Percentiles rank a stretch among this genome's conserved stretches.
phyloP scores from a whole-genome alignment of 768 basidiomycete genomes.

The Russula olivacea region DNA sequence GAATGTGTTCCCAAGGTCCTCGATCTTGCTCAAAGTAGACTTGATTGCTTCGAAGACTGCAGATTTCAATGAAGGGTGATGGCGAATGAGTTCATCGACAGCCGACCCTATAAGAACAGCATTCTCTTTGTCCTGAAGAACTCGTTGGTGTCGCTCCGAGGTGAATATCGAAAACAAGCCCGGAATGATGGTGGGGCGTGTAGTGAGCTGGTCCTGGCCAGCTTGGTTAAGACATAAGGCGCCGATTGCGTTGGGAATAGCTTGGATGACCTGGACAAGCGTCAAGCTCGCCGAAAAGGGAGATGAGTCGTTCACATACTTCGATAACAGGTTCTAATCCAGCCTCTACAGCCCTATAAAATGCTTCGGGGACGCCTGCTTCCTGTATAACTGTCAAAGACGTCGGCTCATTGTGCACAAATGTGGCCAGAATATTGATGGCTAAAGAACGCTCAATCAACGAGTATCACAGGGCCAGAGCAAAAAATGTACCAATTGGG shows the following conservation, averaged over 20 bases:
- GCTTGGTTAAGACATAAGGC: conserved; percentile 91
- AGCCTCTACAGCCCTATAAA: conserved; percentile 79
- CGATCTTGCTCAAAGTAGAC: conserved; percentile 62
- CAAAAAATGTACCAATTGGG: conserved; percentile 58
- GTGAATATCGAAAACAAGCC: conserved; percentile 83
- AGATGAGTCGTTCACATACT: conserved; percentile 36
- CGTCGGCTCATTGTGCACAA: conserved; percentile 98
- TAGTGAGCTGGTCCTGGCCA: conserved; percentile 75
- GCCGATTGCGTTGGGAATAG: conserved; percentile 92
- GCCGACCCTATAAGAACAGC: conserved; percentile 82
- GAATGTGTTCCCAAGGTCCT: conserved; percentile 62
- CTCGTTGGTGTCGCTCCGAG: conserved; percentile 73
- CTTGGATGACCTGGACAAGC: conserved; percentile 67
- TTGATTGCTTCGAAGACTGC: conserved; percentile 75
- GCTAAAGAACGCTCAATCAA: conserved; percentile 41
- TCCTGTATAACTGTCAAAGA: conserved; percentile 92
- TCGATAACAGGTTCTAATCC: conserved; percentile 86
- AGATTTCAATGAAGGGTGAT: conserved; percentile 83
- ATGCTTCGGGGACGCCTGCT: conserved; percentile 77
- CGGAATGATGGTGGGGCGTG: conserved; percentile 76
- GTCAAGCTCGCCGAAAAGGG: not conserved
- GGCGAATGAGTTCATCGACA: conserved; percentile 92
- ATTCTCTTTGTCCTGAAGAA: conserved; percentile 89
- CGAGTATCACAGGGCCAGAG: not conserved
- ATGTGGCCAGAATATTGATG: conserved; percentile 93